These are phyloP conservation scores for Tuber microsphaerosporum DNA, from an alignment of 495 filamentous ascomycete species.

Conservation along the genomic window DNA sequence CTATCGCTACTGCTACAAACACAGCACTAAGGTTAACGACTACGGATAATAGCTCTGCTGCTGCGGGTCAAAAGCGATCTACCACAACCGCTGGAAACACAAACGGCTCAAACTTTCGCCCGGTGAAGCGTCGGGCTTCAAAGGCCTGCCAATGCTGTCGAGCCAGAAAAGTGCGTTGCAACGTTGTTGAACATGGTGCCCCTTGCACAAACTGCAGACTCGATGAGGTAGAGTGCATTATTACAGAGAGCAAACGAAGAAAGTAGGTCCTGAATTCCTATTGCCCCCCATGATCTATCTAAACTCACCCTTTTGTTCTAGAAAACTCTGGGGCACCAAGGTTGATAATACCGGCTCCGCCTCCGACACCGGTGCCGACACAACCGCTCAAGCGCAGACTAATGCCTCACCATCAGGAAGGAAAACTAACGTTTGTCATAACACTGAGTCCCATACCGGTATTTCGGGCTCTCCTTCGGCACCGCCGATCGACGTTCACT, in stretches of 20 bases:
- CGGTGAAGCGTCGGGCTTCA: constrained; percentile 74
- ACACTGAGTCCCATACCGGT: constrained; percentile 14
- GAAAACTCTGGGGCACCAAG: constrained; percentile 42
- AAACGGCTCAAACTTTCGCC: constrained; percentile 42
- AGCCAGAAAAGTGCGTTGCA: constrained; percentile 84
- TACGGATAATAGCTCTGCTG: background rate
- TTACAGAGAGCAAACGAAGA: constrained; percentile 83
- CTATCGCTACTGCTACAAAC: background rate
- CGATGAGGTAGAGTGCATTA: constrained; percentile 80
- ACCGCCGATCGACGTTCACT: constrained; percentile 33
- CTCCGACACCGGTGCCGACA: constrained; percentile 28
- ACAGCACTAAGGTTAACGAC: background rate
- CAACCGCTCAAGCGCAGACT: constrained; percentile 28
- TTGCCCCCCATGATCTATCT: background rate
- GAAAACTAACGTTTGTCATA: constrained; percentile 19
- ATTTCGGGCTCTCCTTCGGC: constrained; percentile 32
- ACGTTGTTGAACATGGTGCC: constrained; percentile 78
- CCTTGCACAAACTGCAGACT: constrained; percentile 85
- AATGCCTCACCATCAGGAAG: constrained; percentile 16
- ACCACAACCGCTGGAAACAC: constrained; percentile 22
- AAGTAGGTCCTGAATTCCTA: constrained; percentile 54
- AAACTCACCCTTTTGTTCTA: constrained; percentile 16
- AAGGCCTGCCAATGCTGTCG: constrained; percentile 83
- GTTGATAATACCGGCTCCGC: constrained; percentile 32
- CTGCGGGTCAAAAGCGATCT: constrained; percentile 35